Percentiles rank a stretch among this genome's conserved stretches.
Evolutionary conservation across 2,329 filamentous ascomycete species (phyloP).

Genomic region (Tolypocladium tropicale): DNA sequence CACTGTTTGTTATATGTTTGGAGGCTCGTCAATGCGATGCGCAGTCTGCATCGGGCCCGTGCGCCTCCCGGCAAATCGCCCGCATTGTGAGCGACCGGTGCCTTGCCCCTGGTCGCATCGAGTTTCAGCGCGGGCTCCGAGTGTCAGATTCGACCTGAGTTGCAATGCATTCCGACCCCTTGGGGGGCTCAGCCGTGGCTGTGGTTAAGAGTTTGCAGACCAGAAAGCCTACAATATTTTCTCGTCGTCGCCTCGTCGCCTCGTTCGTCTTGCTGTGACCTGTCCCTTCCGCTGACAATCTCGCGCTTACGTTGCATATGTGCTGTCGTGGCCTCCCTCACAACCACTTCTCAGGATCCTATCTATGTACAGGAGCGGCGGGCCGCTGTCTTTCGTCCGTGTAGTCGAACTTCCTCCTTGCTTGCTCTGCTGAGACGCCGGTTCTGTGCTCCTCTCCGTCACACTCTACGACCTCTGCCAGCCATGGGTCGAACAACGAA

Average conservation of each 20-base stretch:
- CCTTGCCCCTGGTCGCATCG: not conserved
- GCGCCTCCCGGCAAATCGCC: not conserved
- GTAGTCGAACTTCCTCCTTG: too few species aligned
- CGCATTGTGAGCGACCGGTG: not conserved
- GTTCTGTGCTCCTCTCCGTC: not conserved
- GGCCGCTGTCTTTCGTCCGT: not conserved
- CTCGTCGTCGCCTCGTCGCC: not conserved
- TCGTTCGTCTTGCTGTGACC: too few species aligned
- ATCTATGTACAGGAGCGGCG: not conserved
- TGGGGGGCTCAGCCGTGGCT: not conserved
- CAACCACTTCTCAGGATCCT: not conserved
- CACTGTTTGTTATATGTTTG: too few species aligned
- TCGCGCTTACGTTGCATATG: too few species aligned
- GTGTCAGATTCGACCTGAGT: slow-evolving; percentile 1
- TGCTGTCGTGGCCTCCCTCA: not conserved
- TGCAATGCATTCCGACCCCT: not conserved
- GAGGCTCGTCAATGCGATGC: not conserved
- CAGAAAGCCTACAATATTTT: not conserved
- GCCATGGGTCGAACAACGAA: slow-evolving; percentile 8
- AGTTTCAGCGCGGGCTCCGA: slow-evolving; percentile 1
- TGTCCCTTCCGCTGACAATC: too few species aligned
- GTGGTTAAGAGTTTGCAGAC: not conserved
- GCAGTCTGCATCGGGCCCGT: not conserved
- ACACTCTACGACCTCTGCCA: not conserved
- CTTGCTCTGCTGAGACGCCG: not conserved